Evolutionary conservation across 1,284 basidiomycete genomes (phyloP).

Genomic region (Fomitopsis pinicola): DNA sequence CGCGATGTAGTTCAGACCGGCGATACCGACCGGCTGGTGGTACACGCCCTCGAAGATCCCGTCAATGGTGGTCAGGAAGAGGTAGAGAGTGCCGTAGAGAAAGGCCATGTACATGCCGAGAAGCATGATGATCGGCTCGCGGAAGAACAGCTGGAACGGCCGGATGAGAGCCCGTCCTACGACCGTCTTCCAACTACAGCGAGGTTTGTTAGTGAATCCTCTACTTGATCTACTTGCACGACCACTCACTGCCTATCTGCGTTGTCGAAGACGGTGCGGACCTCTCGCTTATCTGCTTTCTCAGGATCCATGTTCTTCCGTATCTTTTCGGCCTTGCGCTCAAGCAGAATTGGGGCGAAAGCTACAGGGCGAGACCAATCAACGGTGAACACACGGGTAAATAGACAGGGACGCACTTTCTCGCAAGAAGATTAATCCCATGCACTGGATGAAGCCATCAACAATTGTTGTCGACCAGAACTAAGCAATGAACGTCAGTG

Average conservation of each 20-base stretch:
- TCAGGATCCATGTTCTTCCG: conserved; percentile 34
- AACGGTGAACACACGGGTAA: background rate
- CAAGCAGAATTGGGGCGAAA: conserved; percentile 43
- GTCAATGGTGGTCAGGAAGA: conserved; percentile 65
- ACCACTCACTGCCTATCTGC: conserved; percentile 26
- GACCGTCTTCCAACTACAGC: conserved; percentile 32
- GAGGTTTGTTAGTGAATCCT: background rate
- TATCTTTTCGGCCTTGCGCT: conserved; percentile 36
- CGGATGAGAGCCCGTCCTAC: conserved; percentile 36
- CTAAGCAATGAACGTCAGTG: conserved; percentile 12
- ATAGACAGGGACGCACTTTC: conserved; percentile 33
- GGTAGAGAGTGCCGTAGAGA: conserved; percentile 49
- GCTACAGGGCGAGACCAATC: conserved; percentile 23
- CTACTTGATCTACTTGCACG: background rate
- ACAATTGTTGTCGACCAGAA: conserved; percentile 39
- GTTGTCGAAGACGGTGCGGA: conserved; percentile 26
- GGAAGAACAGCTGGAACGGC: conserved; percentile 40
- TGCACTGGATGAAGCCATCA: conserved; percentile 30
- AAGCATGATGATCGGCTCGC: conserved; percentile 43
- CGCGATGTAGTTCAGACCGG: conserved; percentile 60
- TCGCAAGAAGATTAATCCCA: conserved; percentile 41
- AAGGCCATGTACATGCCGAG: conserved; percentile 47
- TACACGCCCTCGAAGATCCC: conserved; percentile 54
- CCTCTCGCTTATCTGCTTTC: conserved; percentile 19
- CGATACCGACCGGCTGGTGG: conserved; percentile 45